These are phyloP conservation scores for Candida endomychidarum DNA, from an alignment of 805 yeast genomes.

Conservation along the genomic window DNA sequence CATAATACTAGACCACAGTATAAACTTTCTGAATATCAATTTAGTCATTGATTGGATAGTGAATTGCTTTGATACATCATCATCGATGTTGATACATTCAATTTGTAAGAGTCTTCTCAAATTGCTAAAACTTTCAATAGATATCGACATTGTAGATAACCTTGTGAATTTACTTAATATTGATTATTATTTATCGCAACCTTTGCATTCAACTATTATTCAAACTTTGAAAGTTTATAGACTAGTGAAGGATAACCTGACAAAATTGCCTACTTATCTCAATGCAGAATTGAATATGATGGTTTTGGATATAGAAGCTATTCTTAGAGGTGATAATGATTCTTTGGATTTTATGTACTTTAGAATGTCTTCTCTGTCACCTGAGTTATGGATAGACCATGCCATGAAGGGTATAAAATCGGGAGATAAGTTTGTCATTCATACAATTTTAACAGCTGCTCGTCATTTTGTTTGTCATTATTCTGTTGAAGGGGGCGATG, in stretches of 20 bases:
- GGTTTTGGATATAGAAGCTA: neutral
- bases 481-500: constrained; percentile 33
- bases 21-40: constrained; percentile 27
- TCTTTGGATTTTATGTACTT: constrained; percentile 4
- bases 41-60: constrained; percentile 18
- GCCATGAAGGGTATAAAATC: neutral
- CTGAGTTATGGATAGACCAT: constrained; percentile 5
- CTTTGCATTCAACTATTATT: constrained; percentile 1
- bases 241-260: neutral
- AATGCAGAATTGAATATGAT: constrained; percentile 1
- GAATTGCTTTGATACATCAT: constrained; percentile 6
- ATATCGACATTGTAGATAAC: constrained; percentile 9
- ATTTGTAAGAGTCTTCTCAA: constrained; percentile 15
- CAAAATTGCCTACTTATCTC: neutral
- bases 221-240: constrained; percentile 5
- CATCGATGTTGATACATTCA: constrained; percentile 23
- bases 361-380: neutral
- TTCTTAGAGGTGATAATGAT: constrained; percentile 6
- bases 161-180: constrained; percentile 11
- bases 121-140: constrained; percentile 9
- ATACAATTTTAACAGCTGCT: constrained; percentile 37
- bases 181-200: constrained; percentile 8
- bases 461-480: constrained; percentile 46
- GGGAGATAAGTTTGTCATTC: constrained; percentile 5
- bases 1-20: constrained; percentile 23